These are phyloP conservation scores for Corymbia calophylla DNA, from an alignment of 441 rosid genomes.

Conservation along the genomic window DNA sequence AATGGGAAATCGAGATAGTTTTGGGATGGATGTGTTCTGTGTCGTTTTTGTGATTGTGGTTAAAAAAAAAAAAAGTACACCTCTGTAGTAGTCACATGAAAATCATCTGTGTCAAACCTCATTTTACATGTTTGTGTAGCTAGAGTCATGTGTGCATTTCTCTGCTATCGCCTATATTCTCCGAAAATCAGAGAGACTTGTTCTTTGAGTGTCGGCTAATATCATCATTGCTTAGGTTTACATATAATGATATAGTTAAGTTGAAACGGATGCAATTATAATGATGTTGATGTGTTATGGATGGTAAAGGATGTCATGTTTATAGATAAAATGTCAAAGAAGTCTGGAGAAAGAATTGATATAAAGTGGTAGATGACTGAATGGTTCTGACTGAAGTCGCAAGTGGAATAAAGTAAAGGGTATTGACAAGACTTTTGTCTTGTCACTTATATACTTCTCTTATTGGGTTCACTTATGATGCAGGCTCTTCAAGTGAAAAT, in stretches of 20 bases:
- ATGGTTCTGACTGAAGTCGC: neutral
- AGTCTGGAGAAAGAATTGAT: neutral
- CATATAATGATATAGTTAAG: neutral
- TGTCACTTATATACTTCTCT: neutral
- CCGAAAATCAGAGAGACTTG: neutral
- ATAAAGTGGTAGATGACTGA: neutral
- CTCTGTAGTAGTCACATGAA: neutral
- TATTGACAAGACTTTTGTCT: neutral
- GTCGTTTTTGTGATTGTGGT: neutral
- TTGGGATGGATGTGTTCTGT: neutral
- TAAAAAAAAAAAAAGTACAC: neutral
- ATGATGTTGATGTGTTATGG: neutral
- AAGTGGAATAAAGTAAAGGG: neutral
- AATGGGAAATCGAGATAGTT: neutral
- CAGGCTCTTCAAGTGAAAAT: slow-evolving; percentile 5
- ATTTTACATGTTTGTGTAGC: neutral
- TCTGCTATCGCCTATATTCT: neutral
- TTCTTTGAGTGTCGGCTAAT: neutral
- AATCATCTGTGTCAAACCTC: neutral
- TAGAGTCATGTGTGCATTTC: neutral
- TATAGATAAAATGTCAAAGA: neutral
- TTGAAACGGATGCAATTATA: neutral
- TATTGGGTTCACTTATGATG: neutral
- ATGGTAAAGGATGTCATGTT: neutral
- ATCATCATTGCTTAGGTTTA: neutral